A percentile compares a stretch with the other conserved stretches of the same genome.
Evolutionary conservation across 106 monocot genomes (phyloP).

Genomic region (Agapanthus africanus): DNA sequence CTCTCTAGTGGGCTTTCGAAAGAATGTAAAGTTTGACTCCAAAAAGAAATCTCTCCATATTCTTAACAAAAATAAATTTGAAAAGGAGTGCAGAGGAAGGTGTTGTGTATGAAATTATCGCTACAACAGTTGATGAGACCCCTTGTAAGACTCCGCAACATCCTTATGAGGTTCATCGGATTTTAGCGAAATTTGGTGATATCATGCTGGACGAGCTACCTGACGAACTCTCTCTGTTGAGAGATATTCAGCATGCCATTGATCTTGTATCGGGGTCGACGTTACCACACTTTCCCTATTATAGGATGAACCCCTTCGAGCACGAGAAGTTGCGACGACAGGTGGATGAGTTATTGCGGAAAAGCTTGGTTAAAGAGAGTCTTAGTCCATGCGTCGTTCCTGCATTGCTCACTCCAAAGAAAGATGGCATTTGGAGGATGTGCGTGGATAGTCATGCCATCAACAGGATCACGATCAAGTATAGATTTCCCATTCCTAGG

Average conservation of each 20-base stretch:
- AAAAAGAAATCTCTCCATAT: not conserved
- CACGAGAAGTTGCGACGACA: not conserved
- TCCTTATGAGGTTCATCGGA: not conserved
- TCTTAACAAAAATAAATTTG: not conserved
- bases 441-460: not conserved
- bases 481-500: not conserved
- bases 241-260: constrained; percentile 1
- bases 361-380: not conserved
- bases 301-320: constrained; percentile 3
- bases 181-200: not conserved
- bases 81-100: not conserved
- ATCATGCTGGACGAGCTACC: not conserved
- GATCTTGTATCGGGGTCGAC: not conserved
- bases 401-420: not conserved
- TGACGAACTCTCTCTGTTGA: no score
- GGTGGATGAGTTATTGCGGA: constrained; percentile 6
- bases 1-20: not conserved
- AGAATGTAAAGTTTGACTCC: not conserved
- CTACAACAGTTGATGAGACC: not conserved
- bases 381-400: not conserved
- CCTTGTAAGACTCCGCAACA: not conserved
- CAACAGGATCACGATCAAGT: not conserved
- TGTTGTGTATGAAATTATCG: not conserved
- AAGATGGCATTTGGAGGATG: not conserved
- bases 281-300: not conserved